These are phyloP conservation scores for Knufia fluminis DNA, from an alignment of 2,329 filamentous ascomycete genomes.

Conservation along the genomic window DNA sequence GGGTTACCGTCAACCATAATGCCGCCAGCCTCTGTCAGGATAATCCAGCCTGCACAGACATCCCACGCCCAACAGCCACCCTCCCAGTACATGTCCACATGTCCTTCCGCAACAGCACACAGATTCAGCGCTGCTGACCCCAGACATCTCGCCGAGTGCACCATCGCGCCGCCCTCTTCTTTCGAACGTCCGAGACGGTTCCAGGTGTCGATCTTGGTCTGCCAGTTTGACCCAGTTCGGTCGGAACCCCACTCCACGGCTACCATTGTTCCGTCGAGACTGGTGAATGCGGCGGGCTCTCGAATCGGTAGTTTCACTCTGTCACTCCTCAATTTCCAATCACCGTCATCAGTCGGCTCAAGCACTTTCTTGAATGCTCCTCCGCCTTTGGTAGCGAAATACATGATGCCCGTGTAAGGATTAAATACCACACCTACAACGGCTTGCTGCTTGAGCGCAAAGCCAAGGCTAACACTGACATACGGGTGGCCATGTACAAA, in stretches of 20 bases:
- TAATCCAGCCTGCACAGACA: slow-evolving; percentile 55
- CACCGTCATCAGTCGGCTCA: slow-evolving; percentile 15
- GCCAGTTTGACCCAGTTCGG: slow-evolving; percentile 47
- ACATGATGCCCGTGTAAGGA: slow-evolving; percentile 48
- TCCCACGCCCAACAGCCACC: slow-evolving; percentile 59
- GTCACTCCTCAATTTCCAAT: slow-evolving; percentile 13
- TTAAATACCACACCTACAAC: slow-evolving; percentile 53
- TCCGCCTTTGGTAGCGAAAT: slow-evolving; percentile 46
- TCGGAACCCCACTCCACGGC: slow-evolving; percentile 55
- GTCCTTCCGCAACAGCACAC: slow-evolving; percentile 49
- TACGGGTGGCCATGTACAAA: slow-evolving; percentile 55
- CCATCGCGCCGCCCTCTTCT: slow-evolving; percentile 51
- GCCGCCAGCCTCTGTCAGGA: slow-evolving; percentile 52
- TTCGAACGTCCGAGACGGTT: slow-evolving; percentile 38
- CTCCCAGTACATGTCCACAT: slow-evolving; percentile 56
- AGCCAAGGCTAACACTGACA: slow-evolving; percentile 50
- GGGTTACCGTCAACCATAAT: slow-evolving; percentile 51
- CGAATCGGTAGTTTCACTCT: slow-evolving; percentile 26
- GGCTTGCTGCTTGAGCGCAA: slow-evolving; percentile 42
- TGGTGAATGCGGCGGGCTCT: slow-evolving; percentile 32
- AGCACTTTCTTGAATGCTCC: slow-evolving; percentile 41
- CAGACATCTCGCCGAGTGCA: slow-evolving; percentile 48
- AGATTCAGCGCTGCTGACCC: slow-evolving; percentile 54
- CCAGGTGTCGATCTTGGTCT: slow-evolving; percentile 48
- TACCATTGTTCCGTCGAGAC: slow-evolving; percentile 44